phyloP scores from a whole-genome alignment of 176 grass and related monocot species.

The Echinochloa phyllopogon region DNA sequence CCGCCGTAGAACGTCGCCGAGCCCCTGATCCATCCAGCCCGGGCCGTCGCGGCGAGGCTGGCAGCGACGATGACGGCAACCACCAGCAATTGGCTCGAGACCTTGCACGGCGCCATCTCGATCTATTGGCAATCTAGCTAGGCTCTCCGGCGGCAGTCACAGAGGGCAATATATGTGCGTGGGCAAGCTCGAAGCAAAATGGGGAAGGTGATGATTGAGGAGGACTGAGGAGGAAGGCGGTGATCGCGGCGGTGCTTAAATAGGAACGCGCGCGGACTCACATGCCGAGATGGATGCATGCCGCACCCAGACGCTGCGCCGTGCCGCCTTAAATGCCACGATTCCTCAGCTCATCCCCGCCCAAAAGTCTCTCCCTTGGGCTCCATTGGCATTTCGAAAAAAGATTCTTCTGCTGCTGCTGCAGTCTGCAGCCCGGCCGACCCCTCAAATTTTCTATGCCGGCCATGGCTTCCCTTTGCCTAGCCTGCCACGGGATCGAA shows the following conservation, averaged over 20 bases:
- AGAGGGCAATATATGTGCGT: background rate
- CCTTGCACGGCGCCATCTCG: constrained; percentile 32
- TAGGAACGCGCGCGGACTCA: constrained; percentile 38
- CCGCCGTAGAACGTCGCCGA: constrained; percentile 78
- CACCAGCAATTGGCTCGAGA: background rate
- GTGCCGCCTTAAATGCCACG: constrained; percentile 63
- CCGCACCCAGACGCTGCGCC: constrained; percentile 38
- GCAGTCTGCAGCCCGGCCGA: constrained; percentile 22
- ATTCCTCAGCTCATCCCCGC: constrained; percentile 13
- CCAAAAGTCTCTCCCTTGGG: background rate
- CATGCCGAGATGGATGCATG: constrained; percentile 41
- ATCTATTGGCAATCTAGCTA: background rate
- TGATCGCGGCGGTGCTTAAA: constrained; percentile 49
- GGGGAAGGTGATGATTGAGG: background rate
- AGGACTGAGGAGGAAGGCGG: constrained; percentile 44
- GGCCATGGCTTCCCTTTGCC: background rate
- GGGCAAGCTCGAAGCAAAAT: background rate
- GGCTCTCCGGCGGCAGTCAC: background rate
- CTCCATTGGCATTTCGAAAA: constrained; percentile 34
- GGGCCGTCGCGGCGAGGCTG: constrained; percentile 38
- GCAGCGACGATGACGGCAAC: constrained; percentile 27
- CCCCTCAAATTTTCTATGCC: constrained; percentile 31
- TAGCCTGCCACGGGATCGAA: background rate
- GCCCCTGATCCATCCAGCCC: background rate
- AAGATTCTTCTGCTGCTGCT: constrained; percentile 51